Percentiles rank a stretch among this genome's conserved stretches.
phyloP scores from a whole-genome alignment of 2,329 filamentous ascomycete genomes.

The Colletotrichum echinochloae region DNA sequence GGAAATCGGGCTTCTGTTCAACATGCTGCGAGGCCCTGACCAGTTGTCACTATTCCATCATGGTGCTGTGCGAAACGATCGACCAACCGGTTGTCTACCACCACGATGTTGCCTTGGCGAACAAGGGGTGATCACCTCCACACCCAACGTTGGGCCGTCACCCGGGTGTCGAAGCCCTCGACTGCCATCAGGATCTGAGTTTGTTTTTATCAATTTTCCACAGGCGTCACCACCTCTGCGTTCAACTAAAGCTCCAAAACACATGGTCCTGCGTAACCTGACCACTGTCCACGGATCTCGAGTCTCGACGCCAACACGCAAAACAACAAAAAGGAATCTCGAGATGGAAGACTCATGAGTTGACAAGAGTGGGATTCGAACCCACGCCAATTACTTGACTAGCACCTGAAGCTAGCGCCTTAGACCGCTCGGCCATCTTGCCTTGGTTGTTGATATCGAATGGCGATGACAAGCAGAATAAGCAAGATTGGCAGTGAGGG shows the following conservation, averaged over 20 bases:
- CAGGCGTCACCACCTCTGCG: background rate
- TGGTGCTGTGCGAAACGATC: no score
- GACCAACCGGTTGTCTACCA: no score
- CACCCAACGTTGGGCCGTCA: background rate
- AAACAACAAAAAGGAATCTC: background rate
- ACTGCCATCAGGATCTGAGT: background rate
- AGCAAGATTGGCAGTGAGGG: background rate
- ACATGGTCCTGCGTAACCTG: background rate
- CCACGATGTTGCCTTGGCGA: no score
- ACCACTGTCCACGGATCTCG: background rate
- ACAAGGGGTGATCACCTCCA: no score
- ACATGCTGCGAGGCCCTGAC: no score
- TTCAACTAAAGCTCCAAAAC: background rate
- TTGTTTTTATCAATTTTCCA: background rate
- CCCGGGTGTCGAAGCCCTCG: background rate
- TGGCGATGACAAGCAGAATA: rapidly evolving
- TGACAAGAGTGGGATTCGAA: conserved; percentile 30
- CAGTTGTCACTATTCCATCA: no score
- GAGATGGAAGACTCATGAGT: rapidly evolving
- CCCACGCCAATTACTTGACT: conserved; percentile 30
- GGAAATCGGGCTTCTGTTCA: no score
- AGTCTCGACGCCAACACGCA: background rate
- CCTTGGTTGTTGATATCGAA: background rate
- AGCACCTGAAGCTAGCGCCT: conserved; percentile 31
- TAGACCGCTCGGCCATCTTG: conserved; percentile 31